Conservation (phyloP, 345 rosid genomes). For the Citrus cavaleriei region DNA sequence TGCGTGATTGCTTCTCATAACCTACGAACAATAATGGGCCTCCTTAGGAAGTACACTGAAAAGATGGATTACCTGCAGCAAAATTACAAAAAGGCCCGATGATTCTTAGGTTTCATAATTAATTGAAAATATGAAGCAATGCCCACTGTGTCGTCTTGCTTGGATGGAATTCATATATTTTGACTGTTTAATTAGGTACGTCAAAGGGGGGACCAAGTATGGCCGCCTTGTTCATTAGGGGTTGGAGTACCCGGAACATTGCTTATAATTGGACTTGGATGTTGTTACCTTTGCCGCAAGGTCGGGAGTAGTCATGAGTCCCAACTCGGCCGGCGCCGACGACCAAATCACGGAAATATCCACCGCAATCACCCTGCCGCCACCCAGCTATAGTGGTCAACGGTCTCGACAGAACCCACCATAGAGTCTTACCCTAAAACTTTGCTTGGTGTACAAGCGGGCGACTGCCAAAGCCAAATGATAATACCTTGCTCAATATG, state of each 20-base stretch:
- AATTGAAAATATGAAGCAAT: background rate
- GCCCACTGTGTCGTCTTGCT: too few species aligned
- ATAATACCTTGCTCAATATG: slow-evolving; percentile 54
- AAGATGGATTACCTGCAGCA: too few species aligned
- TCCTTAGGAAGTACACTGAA: too few species aligned
- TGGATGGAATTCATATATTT: background rate
- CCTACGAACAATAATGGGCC: too few species aligned
- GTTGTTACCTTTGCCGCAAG: background rate
- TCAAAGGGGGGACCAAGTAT: slow-evolving; percentile 19
- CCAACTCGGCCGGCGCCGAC: background rate
- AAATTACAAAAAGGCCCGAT: background rate
- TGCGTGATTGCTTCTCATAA: background rate
- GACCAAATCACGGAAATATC: background rate
- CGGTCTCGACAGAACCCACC: slow-evolving; percentile 11
- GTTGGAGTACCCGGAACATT: slow-evolving; percentile 16
- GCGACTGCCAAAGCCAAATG: slow-evolving; percentile 38
- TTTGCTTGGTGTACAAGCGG: slow-evolving; percentile 50
- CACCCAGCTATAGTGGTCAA: background rate
- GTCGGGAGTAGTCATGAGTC: background rate
- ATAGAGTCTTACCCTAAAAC: slow-evolving; percentile 23
- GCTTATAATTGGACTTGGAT: slow-evolving; percentile 13
- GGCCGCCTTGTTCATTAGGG: too few species aligned
- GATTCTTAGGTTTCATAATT: background rate
- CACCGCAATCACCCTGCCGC: background rate
- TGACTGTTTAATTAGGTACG: slow-evolving; percentile 6